Base-by-base conservation (phyloP, 257 asterid genomes). In the Lithospermum erythrorhizon region DNA sequence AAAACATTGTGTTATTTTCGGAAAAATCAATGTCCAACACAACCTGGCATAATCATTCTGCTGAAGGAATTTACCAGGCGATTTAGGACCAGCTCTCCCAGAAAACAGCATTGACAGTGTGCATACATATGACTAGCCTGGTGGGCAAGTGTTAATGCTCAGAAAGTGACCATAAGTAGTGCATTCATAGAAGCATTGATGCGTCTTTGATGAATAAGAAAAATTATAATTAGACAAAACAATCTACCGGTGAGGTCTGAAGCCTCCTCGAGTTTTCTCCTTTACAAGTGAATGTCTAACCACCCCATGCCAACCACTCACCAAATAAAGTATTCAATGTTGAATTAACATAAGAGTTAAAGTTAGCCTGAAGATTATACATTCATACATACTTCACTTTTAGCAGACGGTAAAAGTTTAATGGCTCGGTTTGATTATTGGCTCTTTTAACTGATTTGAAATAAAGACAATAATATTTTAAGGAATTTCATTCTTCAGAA, bases 61-160 rank as follows among this genome's bases (percentile, higher is more conserved):
- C 15, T 65, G 23, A 47, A n/a, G n/a, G n/a, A 24, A 61, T 53
- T 75, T 72, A 90, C 97, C 84, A 90, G 71, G 67, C 75, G 66
- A 69, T 82, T 90, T 60, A 87, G 59, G 63, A 72, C 63, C 29
- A 78, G 79, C 4, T 90, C 95, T 9, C 93, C 95, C 8, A 90
- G 74, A 73, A 47, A 73, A 72, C 61, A 16, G 90, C 95, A 64
- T 90, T 90, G 65, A 75, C 58, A 59, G 97, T 83, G 75, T 90
- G 97, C 87, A 79, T 77, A 29, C 79, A 70, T 61, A 81, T 76
- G 61, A 68, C 64, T 64, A 90, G 70, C 97, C 83, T 20, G 55
- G 48, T 14, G 53, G 6, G 21, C 63, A 18, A 41, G 4, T 41
- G 49, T 41, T 41, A 8, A 41, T 41, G 49, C 18, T 41, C 14